Evolutionary conservation across 768 basidiomycete genomes (phyloP), one percentile per base, ranked within the genome.

Genomic region (Collybia mongolica): DNA sequence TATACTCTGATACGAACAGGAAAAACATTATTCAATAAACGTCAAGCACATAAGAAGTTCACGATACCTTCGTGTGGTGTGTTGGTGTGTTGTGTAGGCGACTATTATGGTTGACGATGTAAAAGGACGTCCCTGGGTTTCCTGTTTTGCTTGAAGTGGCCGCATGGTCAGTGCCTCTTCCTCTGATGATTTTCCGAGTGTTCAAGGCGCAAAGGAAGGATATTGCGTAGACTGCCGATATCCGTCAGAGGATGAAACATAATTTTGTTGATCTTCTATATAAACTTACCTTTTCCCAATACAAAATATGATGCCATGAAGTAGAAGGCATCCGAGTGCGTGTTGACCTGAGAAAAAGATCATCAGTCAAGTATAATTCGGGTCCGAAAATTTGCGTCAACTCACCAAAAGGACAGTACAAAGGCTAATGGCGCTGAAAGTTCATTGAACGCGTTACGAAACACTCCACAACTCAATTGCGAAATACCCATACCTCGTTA

Each of bases 111-210:
- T 28, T 41, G 28, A 39, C 26, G 2, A 36, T n/a, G 18, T 17
- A 40, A 23, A 42, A 15, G 18, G 28, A 29, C 6, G 23, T 37
- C 18, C 20, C 39, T 14, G 35, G 36, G 20, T 42, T 49, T 1
- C 9, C 41, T 11, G 55, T 49, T 39, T 55, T 58, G 47, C 52
- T 61, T 14, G 54, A 60, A 20, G 54, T 59, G 8, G 55, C 64
- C 44, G 65, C 58, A 17, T 60, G 65, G 28, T 83, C 80, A 1
- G 80, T 78, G 11, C 80, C 81, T 41, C 71, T 72, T 4, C 80
- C 83, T 39, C 77, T 70, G 47, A 75, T 60, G 23, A 69, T 69
- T 52, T 72, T 68, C 14, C 83, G 76, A 14, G 83, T 84, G 61
- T 84, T 84, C 23, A 85, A 64, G 5, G 82, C 81, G 50, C 63